Evolutionary conservation across 2,329 filamentous ascomycete genomes (phyloP).

Genomic region (Colletotrichum sp.): DNA sequence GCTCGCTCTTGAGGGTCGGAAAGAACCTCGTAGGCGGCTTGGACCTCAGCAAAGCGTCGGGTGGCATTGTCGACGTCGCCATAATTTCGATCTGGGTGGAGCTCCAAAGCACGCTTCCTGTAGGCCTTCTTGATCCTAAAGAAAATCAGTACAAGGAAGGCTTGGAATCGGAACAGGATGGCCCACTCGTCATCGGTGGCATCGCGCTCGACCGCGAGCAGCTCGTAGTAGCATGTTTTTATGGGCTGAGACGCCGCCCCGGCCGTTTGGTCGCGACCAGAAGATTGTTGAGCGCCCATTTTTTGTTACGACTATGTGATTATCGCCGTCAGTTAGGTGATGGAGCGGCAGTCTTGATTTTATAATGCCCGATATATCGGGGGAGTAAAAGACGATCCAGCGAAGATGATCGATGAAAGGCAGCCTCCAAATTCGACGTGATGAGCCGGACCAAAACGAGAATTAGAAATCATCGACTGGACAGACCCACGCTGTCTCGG

Average conservation of each 20-base stretch:
- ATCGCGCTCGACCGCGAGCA: constrained; percentile 74
- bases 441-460: not conserved
- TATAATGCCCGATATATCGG: not conserved
- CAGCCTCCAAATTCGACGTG: not conserved
- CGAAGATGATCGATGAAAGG: not conserved
- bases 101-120: constrained; percentile 84
- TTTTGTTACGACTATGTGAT: not conserved
- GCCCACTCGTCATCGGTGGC: constrained; percentile 81
- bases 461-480: not conserved
- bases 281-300: constrained; percentile 63
- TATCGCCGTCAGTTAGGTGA: not conserved
- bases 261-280: constrained; percentile 33
- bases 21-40: constrained; percentile 93
- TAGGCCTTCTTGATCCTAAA: constrained; percentile 93
- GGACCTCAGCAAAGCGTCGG: constrained; percentile 85
- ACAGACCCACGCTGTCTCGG: not conserved
- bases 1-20: constrained; percentile 94
- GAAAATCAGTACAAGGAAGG: not conserved
- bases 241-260: constrained; percentile 28
- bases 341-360: not conserved
- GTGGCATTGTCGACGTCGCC: constrained; percentile 86
- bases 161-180: not conserved
- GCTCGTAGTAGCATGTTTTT: constrained; percentile 86
- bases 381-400: not conserved
- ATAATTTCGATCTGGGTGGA: constrained; percentile 94